Percentiles rank a stretch among this genome's conserved stretches.
phyloP scores from a whole-genome alignment of 805 yeast genomes.

The Candida vartiovaarae region DNA sequence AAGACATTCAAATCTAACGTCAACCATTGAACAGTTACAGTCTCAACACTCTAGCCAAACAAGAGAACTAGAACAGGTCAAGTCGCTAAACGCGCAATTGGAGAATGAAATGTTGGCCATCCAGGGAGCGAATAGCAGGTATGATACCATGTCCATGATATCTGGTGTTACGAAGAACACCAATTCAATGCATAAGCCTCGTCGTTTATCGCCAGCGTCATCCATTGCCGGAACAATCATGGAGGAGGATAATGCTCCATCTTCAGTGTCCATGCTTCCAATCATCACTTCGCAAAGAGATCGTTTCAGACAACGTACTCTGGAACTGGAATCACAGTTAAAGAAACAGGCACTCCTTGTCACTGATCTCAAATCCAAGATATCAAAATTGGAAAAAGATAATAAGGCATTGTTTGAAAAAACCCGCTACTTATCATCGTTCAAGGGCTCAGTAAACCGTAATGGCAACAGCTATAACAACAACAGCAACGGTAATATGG shows the following conservation, averaged over 20 bases:
- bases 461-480: background rate
- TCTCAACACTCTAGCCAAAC: conserved; percentile 27
- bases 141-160: conserved; percentile 56
- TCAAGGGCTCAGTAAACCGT: conserved; percentile 22
- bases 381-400: conserved; percentile 59
- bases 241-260: conserved; percentile 22
- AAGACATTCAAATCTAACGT: conserved; percentile 40
- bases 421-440: conserved; percentile 57
- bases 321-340: conserved; percentile 77
- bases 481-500: conserved; percentile 1
- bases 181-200: conserved; percentile 27
- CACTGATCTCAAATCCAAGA: conserved; percentile 56
- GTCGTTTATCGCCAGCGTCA: conserved; percentile 43
- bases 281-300: conserved; percentile 94
- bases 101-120: conserved; percentile 67
- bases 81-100: conserved; percentile 47
- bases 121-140: conserved; percentile 32
- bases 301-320: conserved; percentile 76
- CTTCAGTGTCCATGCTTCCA: conserved; percentile 58
- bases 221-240: conserved; percentile 40
- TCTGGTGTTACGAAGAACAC: conserved; percentile 37
- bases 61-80: conserved; percentile 35
- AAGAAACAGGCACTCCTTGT: conserved; percentile 49
- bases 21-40: conserved; percentile 36
- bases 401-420: conserved; percentile 77